Evolutionary conservation across 306 rosid genomes (phyloP), one percentile per base, ranked within the genome.

Genomic region (Pyrus communis): DNA sequence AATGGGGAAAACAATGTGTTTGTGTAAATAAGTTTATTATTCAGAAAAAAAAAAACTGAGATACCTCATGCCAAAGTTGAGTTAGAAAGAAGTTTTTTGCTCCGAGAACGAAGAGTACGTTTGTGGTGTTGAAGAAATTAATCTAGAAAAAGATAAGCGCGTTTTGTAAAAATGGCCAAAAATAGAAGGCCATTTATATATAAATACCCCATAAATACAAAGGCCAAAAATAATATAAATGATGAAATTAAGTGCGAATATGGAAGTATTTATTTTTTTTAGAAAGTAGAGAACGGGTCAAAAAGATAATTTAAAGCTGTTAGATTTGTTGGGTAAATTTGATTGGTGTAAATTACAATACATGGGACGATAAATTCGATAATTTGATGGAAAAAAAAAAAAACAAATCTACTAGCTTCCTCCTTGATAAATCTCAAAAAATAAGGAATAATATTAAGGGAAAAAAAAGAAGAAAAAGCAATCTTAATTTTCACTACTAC

Each of bases 41-140:
- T 57, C 23, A 9, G 28, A 57, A 57, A 9, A 33, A 10, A 66
- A 11, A 66, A 31, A 4, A 38, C 4, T 19, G 70, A 19, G 70
- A 19, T 66, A 35, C 51, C 77, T 74, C 77, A 74, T 74, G 69
- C 77, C 70, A 61, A 43, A 18, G 15, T 25, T n/a, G 69, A 74
- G 42, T 61, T 46, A 11, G 69, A 61, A 70, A 74, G 43, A 74
- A 60, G 28, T 33, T 66, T 66, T 66, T 74, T 42, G 42, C 65
- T 73, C n/a, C 30, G 68, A 38, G 25, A 58, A 38, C 9, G 76
- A 40, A 9, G 68, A 73, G 54, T 58, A 38, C 9, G 51, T 40
- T 10, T 59, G 51, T 25, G 59, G 19, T 40, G 42, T 60, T 21
- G 27, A 27, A 64, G 43, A 64, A 66, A 4, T 38, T 38, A 38